These are phyloP conservation scores for Penicillium oxalicum DNA, from an alignment of 2,329 filamentous ascomycete genomes.

Conservation along the genomic window DNA sequence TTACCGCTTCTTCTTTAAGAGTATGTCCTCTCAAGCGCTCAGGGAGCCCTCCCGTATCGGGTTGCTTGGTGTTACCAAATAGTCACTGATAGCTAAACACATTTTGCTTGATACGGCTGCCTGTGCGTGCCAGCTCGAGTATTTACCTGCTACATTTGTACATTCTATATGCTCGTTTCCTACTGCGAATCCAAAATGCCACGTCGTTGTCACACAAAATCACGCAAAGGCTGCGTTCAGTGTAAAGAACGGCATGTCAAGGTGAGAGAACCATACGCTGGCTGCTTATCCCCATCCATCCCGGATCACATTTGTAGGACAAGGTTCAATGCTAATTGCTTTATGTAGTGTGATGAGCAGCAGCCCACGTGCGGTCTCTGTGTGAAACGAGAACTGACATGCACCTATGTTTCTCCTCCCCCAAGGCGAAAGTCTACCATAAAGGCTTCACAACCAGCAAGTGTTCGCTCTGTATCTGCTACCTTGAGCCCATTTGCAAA, in stretches of 20 bases:
- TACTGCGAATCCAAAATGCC: conserved; percentile 3
- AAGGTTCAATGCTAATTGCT: not conserved
- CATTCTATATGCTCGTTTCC: too few relatives aligned
- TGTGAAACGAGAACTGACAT: conserved; percentile 5
- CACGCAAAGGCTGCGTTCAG: conserved; percentile 9
- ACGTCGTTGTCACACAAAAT: conserved; percentile 11
- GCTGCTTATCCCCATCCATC: not conserved
- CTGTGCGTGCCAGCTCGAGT: too few relatives aligned
- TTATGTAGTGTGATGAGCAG: conserved; percentile 6
- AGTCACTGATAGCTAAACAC: too few relatives aligned
- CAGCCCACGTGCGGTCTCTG: conserved; percentile 9
- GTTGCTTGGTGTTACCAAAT: too few relatives aligned
- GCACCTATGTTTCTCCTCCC: conserved; percentile 6
- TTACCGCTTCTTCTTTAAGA: too few relatives aligned
- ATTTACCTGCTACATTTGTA: not conserved
- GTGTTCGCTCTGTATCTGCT: not conserved
- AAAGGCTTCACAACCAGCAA: not conserved
- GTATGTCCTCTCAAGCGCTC: too few relatives aligned
- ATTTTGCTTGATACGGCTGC: too few relatives aligned
- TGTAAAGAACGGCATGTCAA: conserved; percentile 11
- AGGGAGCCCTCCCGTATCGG: too few relatives aligned
- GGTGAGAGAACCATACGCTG: conserved; percentile 2
- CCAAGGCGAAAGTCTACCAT: conserved; percentile 3
- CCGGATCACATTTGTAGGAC: not conserved
- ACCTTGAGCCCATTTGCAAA: not conserved